Evolutionary conservation across 768 basidiomycete species (phyloP).

Genomic region (Wakefieldia striispora): DNA sequence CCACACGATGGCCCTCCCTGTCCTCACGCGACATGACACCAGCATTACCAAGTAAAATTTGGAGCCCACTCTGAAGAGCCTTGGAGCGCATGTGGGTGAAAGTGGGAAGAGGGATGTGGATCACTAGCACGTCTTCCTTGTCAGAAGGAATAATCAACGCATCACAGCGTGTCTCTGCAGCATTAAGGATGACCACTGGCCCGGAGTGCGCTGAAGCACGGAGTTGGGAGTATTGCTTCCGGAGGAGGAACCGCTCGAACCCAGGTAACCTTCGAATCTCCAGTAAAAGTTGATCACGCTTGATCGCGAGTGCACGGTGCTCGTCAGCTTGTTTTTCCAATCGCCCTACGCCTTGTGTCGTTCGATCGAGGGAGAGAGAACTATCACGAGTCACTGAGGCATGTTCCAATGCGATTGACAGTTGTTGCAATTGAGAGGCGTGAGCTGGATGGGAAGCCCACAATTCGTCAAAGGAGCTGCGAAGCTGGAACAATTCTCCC

Average conservation of each 20-base stretch:
- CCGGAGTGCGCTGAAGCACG: background rate
- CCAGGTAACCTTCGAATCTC: background rate
- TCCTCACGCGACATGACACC: background rate
- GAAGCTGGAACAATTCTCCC: too few species aligned
- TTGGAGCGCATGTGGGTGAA: background rate
- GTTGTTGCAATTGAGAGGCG: too few species aligned
- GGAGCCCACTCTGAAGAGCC: background rate
- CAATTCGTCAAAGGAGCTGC: too few species aligned
- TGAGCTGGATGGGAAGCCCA: too few species aligned
- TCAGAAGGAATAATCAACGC: background rate
- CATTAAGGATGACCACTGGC: slow-evolving; percentile 1
- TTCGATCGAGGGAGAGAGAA: too few species aligned
- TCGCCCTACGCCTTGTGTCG: background rate
- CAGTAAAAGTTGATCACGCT: too few species aligned
- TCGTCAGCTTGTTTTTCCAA: too few species aligned
- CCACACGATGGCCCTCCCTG: background rate
- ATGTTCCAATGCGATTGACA: too few species aligned
- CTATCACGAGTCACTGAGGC: too few species aligned
- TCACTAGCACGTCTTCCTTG: background rate
- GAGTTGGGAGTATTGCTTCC: too few species aligned
- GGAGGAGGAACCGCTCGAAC: too few species aligned
- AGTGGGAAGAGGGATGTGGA: background rate
- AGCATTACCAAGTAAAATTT: background rate
- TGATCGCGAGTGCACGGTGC: too few species aligned
- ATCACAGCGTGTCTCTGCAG: background rate